Base-by-base conservation (phyloP, 108 stramenopile species). In the Discostella stelligeroides region DNA sequence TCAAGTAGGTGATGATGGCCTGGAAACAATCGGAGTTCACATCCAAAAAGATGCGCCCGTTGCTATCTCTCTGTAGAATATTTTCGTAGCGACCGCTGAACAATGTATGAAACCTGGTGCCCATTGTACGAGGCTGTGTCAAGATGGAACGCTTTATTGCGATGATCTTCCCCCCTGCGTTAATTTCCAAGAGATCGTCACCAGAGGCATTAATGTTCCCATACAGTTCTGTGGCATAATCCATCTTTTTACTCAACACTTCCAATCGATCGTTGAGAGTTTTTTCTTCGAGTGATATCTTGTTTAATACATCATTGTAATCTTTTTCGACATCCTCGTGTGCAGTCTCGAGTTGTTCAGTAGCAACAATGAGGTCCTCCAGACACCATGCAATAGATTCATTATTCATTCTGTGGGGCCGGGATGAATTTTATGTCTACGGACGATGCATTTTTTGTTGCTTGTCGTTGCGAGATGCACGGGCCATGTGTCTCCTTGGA, bases 81-180 rank as follows among this genome's bases (percentile, higher is more conserved):
- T 61, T 70, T 1, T 61, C 68, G 60, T 60, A 70, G 4, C 60
- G 37, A 14, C 69, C 60, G 45, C 60, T 70, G 21, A 70, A 70
- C 20, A 70, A 11, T 25, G 59, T 37, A 15, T 61, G 60, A 1
- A 70, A 37, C 11, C 48, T 23, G 15, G 49, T 70, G 3, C 60
- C 69, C 8, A 4, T 27, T 4, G 61, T 25, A 34, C 6, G n/a
- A n/a, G n/a, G 34, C 14, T 60, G 60, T 18, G 69, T 70, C 30
- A 70, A 29, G 2, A 30, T 61, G 0, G 59, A 38, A 0, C 69
- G 59, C 20, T 50, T 38, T 18, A 6, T 30, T 5, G 21, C n/a
- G 0, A 65, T 10, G 21, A 65, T 23, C 34, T 38, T 65, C 0
- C 63, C 63, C 12, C 63, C 63, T 1, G 63, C 63, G 38, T 65